phyloP scores from a whole-genome alignment of 257 asterid genomes.

The Nicotiana noctiflora region DNA sequence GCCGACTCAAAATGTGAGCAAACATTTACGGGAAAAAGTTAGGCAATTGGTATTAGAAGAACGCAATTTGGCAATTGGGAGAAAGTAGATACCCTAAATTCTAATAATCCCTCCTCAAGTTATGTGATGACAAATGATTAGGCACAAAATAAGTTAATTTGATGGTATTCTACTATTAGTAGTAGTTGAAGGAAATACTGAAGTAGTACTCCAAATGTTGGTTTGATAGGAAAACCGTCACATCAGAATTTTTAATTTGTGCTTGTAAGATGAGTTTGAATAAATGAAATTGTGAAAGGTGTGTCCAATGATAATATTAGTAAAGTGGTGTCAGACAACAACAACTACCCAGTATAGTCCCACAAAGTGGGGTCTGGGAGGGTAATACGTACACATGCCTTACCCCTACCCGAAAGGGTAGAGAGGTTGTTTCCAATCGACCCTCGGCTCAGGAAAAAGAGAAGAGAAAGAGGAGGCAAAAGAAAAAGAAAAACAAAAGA shows the following conservation, averaged over 20 bases:
- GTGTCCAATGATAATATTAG: not conserved
- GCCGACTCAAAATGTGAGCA: not conserved
- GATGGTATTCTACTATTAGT: not conserved
- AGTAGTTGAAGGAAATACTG: not conserved
- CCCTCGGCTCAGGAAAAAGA: too few relatives aligned
- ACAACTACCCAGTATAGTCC: too few relatives aligned
- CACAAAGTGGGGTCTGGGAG: too few relatives aligned
- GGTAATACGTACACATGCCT: too few relatives aligned
- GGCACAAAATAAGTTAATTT: not conserved
- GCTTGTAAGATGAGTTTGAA: not conserved
- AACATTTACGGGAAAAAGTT: not conserved
- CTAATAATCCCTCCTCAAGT: not conserved
- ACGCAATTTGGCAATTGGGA: not conserved
- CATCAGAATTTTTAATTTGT: not conserved
- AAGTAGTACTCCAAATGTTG: not conserved
- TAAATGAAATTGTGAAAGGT: not conserved
- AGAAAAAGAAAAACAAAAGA: too few relatives aligned
- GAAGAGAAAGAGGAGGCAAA: too few relatives aligned
- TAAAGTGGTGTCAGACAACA: not conserved
- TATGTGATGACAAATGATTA: not conserved
- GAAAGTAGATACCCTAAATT: not conserved
- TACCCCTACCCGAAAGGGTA: too few relatives aligned
- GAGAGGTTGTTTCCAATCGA: too few relatives aligned
- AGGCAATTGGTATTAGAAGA: not conserved
- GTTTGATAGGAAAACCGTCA: not conserved